Conservation (phyloP, 768 basidiomycete species). For the Jaapia argillacea region DNA sequence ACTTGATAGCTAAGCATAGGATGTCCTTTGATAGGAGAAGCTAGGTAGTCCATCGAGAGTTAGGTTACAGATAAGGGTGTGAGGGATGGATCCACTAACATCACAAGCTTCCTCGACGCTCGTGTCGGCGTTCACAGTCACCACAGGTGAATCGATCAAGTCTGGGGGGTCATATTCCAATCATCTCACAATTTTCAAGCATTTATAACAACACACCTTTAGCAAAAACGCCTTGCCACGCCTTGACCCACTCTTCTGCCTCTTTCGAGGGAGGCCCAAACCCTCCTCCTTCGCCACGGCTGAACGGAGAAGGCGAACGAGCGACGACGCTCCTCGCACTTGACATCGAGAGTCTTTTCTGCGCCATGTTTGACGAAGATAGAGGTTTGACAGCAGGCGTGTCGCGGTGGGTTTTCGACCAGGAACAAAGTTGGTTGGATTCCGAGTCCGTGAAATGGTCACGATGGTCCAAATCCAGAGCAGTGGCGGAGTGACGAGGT, state of each 20-base stretch:
- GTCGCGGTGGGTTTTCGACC: too few relatives aligned
- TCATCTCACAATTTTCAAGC: neutral
- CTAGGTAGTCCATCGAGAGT: too few relatives aligned
- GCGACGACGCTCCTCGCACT: neutral
- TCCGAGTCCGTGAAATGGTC: too few relatives aligned
- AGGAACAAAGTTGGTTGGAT: too few relatives aligned
- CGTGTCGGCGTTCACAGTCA: constrained; percentile 57
- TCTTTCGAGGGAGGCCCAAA: constrained; percentile 19
- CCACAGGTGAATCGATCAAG: constrained; percentile 59
- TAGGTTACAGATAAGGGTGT: neutral
- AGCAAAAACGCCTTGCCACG: constrained; percentile 47
- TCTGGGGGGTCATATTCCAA: constrained; percentile 27
- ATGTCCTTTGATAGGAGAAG: constrained; percentile 51
- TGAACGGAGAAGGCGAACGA: neutral
- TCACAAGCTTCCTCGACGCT: constrained; percentile 81
- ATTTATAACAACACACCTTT: constrained; percentile 33
- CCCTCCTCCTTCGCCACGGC: too few relatives aligned
- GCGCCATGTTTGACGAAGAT: too few relatives aligned
- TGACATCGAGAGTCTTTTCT: neutral
- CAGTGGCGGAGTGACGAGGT: too few relatives aligned
- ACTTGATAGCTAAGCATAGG: constrained; percentile 55
- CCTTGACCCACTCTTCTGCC: constrained; percentile 42
- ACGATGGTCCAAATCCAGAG: too few relatives aligned
- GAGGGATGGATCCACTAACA: constrained; percentile 26
- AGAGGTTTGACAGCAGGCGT: too few relatives aligned